phyloP scores from a whole-genome alignment of 139 green algal genomes.

The Tetradesmus lagerheimii region DNA sequence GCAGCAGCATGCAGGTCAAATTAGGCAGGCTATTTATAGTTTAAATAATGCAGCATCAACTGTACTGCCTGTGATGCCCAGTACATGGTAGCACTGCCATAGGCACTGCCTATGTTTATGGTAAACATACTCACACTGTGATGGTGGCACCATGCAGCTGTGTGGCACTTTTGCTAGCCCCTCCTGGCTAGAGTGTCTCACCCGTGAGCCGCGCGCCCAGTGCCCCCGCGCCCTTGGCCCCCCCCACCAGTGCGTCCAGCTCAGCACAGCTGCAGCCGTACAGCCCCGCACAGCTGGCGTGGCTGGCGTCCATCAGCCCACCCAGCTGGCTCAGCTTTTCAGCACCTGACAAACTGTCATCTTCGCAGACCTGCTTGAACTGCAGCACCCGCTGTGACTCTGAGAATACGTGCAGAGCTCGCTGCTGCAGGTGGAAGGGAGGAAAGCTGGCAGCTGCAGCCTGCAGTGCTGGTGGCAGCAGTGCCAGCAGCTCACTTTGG shows the following conservation, averaged over 20 bases:
- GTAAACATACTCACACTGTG: too few species aligned
- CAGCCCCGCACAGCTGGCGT: constrained; percentile 85
- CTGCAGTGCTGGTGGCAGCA: constrained; percentile 25
- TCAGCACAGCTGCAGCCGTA: constrained; percentile 96
- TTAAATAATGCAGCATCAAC: too few species aligned
- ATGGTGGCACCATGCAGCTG: too few species aligned
- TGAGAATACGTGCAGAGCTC: constrained; percentile 85
- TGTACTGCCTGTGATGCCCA: too few species aligned
- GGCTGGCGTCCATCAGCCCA: constrained; percentile 89
- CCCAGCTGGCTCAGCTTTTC: constrained; percentile 76
- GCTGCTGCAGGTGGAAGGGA: constrained; percentile 71
- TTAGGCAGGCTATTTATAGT: too few species aligned
- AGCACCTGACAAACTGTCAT: background rate
- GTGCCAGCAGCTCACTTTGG: background rate
- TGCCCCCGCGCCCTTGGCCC: constrained; percentile 74
- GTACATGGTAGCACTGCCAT: too few species aligned
- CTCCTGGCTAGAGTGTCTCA: constrained; percentile 3
- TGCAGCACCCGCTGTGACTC: constrained; percentile 84
- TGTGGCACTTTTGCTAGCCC: too few species aligned
- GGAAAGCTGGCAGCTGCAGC: background rate
- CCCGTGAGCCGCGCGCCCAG: constrained; percentile 89
- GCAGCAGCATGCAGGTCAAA: constrained; percentile 22
- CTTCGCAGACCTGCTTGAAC: constrained; percentile 74
- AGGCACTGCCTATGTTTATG: too few species aligned
- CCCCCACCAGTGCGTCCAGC: constrained; percentile 88